A percentile compares a stretch with the other conserved stretches of the same genome.
Conservation (phyloP, 495 filamentous ascomycete species). For the Penicillium daleae region DNA sequence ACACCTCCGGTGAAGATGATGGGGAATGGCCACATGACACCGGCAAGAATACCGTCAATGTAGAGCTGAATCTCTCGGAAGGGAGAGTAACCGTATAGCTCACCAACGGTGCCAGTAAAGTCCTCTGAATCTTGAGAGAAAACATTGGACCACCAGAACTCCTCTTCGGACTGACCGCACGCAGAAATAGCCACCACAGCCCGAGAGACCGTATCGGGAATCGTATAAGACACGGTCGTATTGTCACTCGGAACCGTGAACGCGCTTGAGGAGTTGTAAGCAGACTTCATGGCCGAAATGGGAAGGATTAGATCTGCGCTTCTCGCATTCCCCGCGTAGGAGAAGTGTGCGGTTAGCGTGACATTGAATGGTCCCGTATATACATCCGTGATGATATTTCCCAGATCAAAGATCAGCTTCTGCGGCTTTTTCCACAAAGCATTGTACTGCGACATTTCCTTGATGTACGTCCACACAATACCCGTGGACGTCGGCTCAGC, state of each 20-base stretch:
- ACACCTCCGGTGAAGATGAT: constrained; percentile 89
- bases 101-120: constrained; percentile 59
- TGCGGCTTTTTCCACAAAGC: constrained; percentile 67
- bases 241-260: constrained; percentile 71
- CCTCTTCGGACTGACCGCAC: constrained; percentile 76
- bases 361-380: constrained; percentile 84
- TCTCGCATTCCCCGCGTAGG: constrained; percentile 43
- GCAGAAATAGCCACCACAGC: constrained; percentile 78
- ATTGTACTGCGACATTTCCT: constrained; percentile 80
- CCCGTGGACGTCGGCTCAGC: constrained; percentile 76
- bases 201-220: constrained; percentile 66
- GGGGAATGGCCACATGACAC: constrained; percentile 84
- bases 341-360: constrained; percentile 79
- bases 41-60: constrained; percentile 76
- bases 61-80: constrained; percentile 83
- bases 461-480: constrained; percentile 76
- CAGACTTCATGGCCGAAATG: constrained; percentile 65
- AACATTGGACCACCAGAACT: constrained; percentile 91
- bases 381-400: constrained; percentile 71
- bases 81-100: constrained; percentile 71
- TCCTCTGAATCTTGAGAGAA: constrained; percentile 63
- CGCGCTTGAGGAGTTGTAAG: constrained; percentile 59
- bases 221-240: constrained; percentile 55
- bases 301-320: constrained; percentile 74
- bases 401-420: constrained; percentile 83